Evolutionary conservation across 345 rosid genomes (phyloP), one percentile per base, ranked within the genome.

Genomic region (Arabidopsis suecica): DNA sequence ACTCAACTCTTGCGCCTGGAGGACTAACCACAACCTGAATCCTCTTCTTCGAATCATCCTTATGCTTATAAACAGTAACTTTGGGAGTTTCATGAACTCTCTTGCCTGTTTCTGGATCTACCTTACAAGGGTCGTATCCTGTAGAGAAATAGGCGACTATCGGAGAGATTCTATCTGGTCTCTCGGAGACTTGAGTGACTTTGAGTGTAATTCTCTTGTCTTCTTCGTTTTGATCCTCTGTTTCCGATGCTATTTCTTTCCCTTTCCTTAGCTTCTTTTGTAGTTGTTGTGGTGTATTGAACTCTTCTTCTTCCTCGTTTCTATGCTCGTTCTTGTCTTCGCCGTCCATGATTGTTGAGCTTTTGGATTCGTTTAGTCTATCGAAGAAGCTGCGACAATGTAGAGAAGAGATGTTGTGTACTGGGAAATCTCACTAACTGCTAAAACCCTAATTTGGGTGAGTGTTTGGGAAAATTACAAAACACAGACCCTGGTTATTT

Each of bases 121-220:
- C 25, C 9, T 64, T 53, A 32, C 5, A 41, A 9, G 93, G 93
- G 68, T 82, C 77, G 78, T 82, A 94, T n/a, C 88, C 87, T 54
- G 91, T 85, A 10, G 95, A 83, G 84, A 91, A 88, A 74, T 94
- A 94, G 12, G 88, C 97, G 7, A 88, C 88, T 5, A 94, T 54
- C 13, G 96, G 96, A 16, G 85, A 76, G 32, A 78, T 68, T 74
- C 79, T 82, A 61, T 86, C 87, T 28, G 86, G 56, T 25, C 78
- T 81, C 23, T 83, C 91, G 0, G 49, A 64, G 36, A 87, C 54
- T 69, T 75, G 75, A 44, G 86, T 74, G 14, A 90, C 66, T 37
- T 41, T 85, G 10, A 85, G 82, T 13, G 55, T 72, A 37, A 84
- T 34, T 38, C 53, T 62, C 5, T 11, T 40, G 68, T n/a, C 78